Base-by-base conservation (phyloP, 306 rosid genomes). In the Clitoria ternatea region DNA sequence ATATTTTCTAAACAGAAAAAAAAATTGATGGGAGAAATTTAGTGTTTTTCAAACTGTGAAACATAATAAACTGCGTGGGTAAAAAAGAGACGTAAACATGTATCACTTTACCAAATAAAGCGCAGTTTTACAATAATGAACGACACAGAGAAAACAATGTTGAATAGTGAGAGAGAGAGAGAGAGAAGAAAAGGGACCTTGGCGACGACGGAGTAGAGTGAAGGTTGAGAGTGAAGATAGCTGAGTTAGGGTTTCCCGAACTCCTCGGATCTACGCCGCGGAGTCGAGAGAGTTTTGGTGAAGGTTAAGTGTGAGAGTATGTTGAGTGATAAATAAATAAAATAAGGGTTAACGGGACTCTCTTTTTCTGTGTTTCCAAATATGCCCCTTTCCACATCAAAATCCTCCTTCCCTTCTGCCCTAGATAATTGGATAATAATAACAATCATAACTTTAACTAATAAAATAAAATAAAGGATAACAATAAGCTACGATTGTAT, bases 201-300 rank as follows among this genome's bases (percentile, higher is more conserved):
- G 45, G 30, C n/a, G 63, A 55, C 2, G 72, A 49, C 7, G 66
- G 22, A 15, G n/a, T n/a, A n/a, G 68, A n/a, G 3, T 7, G 4
- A 56, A 39, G 4, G 50, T 18, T 52, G 17, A 24, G 23, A 1
- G 55, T 26, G 35, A 23, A 35, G 24, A 23, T 45, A 79, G 65
- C 44, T 39, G 62, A 77, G 57, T 66, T 73, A 79, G 85, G 88
- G 80, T 82, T 80, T 80, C 89, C 87, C 86, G 77, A 80, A 77
- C 91, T 84, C 96, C 91, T 81, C 84, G 96, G 92, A 84, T 86
- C 89, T 84, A 84, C 75, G 78, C 92, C 88, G 87, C 84, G 88
- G 88, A 84, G 91, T 78, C 61, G 69, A 84, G 77, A 30, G 39
- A 1, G 2, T 10, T 57, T 14, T 15, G 12, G 55, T 7, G 36